These are phyloP conservation scores for Metarhizium humberi DNA, from an alignment of 2,329 filamentous ascomycete genomes.

Conservation along the genomic window DNA sequence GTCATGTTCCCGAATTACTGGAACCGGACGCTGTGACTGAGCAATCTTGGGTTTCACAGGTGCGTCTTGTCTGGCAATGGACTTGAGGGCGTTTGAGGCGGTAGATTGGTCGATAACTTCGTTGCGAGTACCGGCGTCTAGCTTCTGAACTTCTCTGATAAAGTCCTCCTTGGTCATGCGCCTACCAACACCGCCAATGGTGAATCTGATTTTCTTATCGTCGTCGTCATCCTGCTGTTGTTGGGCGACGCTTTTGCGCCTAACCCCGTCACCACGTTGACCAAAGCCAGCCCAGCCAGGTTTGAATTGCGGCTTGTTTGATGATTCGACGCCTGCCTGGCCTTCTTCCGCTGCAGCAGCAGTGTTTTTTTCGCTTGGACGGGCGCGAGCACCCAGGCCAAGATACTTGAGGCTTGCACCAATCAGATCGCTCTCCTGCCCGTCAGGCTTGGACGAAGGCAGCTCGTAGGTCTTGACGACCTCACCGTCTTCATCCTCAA, in stretches of 20 bases:
- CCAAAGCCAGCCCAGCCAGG: conserved; percentile 42
- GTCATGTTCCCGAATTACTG: conserved; percentile 13
- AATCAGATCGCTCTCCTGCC: conserved; percentile 29
- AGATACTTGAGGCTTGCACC: conserved; percentile 43
- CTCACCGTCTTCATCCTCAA: conserved; percentile 79
- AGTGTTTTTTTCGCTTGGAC: conserved; percentile 28
- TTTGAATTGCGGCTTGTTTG: conserved; percentile 30
- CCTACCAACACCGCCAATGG: conserved; percentile 60
- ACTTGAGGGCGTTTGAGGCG: conserved; percentile 39
- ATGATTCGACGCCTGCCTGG: conserved; percentile 20
- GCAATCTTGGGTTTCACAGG: background rate
- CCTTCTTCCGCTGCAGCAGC: conserved; percentile 19
- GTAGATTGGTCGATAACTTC: conserved; percentile 43
- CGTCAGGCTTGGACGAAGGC: conserved; percentile 41
- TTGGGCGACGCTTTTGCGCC: conserved; percentile 30
- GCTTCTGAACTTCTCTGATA: conserved; percentile 60
- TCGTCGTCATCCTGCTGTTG: conserved; percentile 41
- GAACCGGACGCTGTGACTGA: conserved; percentile 5
- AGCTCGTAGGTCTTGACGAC: conserved; percentile 79
- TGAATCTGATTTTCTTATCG: conserved; percentile 66
- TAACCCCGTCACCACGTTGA: conserved; percentile 22
- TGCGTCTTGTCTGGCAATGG: conserved; percentile 34
- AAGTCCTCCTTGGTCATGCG: conserved; percentile 78
- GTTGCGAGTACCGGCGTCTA: conserved; percentile 56
- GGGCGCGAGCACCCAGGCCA: conserved; percentile 38